These are phyloP conservation scores for Westerdykella aurantiaca DNA, from an alignment of 2,329 filamentous ascomycete genomes.

Conservation along the genomic window DNA sequence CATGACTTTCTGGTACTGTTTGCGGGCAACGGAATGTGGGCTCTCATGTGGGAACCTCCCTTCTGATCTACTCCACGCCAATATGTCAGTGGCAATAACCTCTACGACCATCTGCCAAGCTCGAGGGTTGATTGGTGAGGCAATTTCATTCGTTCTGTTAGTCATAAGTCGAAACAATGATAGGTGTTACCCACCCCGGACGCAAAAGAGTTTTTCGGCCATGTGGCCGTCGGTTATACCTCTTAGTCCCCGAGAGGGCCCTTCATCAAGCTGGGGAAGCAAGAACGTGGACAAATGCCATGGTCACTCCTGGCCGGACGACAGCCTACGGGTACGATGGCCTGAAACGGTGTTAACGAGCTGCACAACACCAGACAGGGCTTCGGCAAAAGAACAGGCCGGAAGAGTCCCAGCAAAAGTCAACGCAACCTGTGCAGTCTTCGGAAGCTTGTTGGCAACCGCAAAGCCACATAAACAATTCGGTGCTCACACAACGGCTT, in stretches of 20 bases:
- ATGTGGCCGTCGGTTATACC: too few species aligned
- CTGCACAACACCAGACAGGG: constrained; percentile 12
- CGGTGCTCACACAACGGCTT: too few species aligned
- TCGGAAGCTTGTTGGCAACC: too few species aligned
- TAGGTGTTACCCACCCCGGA: too few species aligned
- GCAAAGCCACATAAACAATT: too few species aligned
- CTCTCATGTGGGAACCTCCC: neutral
- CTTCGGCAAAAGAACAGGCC: constrained; percentile 15
- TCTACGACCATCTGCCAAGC: neutral
- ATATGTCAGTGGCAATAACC: neutral
- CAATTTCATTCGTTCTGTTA: neutral
- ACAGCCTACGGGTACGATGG: constrained; percentile 5
- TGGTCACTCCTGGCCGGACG: constrained; percentile 4
- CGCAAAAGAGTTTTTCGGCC: too few species aligned
- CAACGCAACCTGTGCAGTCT: too few species aligned
- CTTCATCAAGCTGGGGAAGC: too few species aligned
- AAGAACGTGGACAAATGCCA: constrained; percentile 6
- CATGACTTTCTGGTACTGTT: constrained; percentile 2
- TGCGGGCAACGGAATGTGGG: neutral
- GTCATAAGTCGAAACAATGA: too few species aligned
- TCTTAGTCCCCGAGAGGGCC: too few species aligned
- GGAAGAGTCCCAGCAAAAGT: too few species aligned
- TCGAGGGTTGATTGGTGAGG: neutral
- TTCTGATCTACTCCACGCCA: neutral
- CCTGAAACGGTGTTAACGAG: constrained; percentile 12